phyloP scores from a whole-genome alignment of 116 monocot genomes.

The Zostera marina region DNA sequence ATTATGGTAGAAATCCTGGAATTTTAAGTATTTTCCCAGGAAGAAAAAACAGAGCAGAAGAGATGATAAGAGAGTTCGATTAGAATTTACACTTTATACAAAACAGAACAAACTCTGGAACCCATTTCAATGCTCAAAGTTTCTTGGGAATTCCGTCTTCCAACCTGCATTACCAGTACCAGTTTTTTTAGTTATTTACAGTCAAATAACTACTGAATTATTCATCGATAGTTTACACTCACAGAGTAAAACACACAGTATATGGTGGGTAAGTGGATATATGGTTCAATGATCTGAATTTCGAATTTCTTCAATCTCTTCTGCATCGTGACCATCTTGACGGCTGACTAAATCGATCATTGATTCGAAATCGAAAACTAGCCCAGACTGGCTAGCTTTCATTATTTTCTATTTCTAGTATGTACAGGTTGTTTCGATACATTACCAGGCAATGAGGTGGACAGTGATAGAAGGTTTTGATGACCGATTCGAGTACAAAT shows the following conservation, averaged over 20 bases:
- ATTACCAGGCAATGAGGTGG: conserved; percentile 57
- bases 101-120: no score
- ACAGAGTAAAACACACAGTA: conserved; percentile 74
- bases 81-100: no score
- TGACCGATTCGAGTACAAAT: conserved; percentile 65
- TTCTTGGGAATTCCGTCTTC: conserved; percentile 55
- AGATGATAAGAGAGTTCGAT: no score
- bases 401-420: conserved; percentile 12
- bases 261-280: conserved; percentile 58
- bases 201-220: no score
- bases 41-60: no score
- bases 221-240: no score
- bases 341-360: conserved; percentile 24
- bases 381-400: conserved; percentile 4
- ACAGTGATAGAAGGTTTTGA: conserved; percentile 64
- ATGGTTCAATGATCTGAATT: conserved; percentile 63
- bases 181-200: conserved; percentile 48
- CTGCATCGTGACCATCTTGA: conserved; percentile 40
- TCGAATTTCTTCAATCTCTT: conserved; percentile 91
- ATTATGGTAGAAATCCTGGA: no score
- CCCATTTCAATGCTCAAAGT: conserved; percentile 28
- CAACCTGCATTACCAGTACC: conserved; percentile 77
- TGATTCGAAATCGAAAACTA: neutral
- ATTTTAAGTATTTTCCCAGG: no score
- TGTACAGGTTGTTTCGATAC: conserved; percentile 6